Evolutionary conservation across 305 asterid species (phyloP), one percentile per base, ranked within the genome.

Genomic region (Fraxinus sp.): DNA sequence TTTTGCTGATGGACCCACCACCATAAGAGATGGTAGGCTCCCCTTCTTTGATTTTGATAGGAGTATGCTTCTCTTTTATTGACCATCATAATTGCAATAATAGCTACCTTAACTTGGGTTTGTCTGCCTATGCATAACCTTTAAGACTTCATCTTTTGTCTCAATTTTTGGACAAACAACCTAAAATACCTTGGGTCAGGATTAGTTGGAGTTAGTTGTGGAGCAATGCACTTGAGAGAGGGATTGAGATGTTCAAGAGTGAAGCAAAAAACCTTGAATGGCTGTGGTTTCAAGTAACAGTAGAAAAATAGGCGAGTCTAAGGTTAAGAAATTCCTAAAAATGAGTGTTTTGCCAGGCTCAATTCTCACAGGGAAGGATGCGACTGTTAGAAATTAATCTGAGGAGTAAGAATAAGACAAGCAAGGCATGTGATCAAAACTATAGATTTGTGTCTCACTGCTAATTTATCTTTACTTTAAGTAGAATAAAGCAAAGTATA

Each of bases 1-100:
- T 79, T 97, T 85, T 64, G 99, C 99, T 71, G 96, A 97, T 81
- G 99, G 98, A 9, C 93, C 99, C 83, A 94, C 99, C 62, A 88
- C 98, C 81, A 93, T 95, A 55, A 91, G 99, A 92, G 99, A 95
- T 49, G 98, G 99, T 95, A 91, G 87, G 4, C 16, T 74, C 16
- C 39, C 84, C 32, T 71, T 68, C 70, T 81, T 85, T 49, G 33
- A 41, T 70, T 39, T 76, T 70, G 41, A 13, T 70, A 13, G 10
- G 13, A 28, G 41, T 32, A 18, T 57, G 68, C 68, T 57, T 8
- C 11, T 57, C 28, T 7, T 57, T 57, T 57, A 52, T 57, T 18
- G 11, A 57, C 68, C 28, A 18, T 57, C 68, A 52, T 16, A 52
- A 52, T 52, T n/a, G 16, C 22, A 52, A 52, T 16, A 52, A 52